phyloP scores from a whole-genome alignment of 768 basidiomycete species.

The Russula griseocarnosa region DNA sequence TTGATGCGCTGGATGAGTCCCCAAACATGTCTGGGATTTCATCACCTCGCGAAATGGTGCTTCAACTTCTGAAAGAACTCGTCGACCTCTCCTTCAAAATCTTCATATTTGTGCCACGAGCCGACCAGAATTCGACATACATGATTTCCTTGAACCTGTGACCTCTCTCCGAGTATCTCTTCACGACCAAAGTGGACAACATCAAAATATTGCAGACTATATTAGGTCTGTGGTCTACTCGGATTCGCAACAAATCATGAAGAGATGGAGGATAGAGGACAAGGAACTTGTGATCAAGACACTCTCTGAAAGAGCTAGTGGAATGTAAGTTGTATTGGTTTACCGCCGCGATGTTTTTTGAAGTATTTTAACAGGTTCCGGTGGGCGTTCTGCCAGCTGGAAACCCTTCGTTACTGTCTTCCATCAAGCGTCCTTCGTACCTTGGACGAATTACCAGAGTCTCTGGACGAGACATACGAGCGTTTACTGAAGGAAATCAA shows the following conservation, averaged over 20 bases:
- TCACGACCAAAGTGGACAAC: conserved; percentile 10
- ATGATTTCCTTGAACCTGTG: background rate
- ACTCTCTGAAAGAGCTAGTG: conserved; percentile 8
- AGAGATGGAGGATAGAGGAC: background rate
- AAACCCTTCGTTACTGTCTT: conserved; percentile 3
- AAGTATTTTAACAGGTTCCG: conserved; percentile 3
- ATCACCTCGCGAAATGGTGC: background rate
- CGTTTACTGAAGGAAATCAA: conserved; percentile 3
- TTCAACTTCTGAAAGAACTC: conserved; percentile 6
- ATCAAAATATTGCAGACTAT: background rate
- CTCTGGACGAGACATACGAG: conserved; percentile 5
- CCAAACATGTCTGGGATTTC: background rate
- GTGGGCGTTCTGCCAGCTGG: conserved; percentile 5
- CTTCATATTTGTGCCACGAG: conserved; percentile 7
- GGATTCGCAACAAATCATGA: conserved; percentile 4
- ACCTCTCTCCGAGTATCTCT: background rate
- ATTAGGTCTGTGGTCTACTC: background rate
- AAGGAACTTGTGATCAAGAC: background rate
- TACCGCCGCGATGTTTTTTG: background rate
- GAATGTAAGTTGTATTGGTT: conserved; percentile 5
- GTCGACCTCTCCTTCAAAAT: background rate
- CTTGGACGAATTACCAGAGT: background rate
- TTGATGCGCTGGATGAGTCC: conserved; percentile 16
- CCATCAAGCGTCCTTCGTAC: background rate
- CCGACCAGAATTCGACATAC: conserved; percentile 11